A percentile compares a stretch with the other conserved stretches of the same genome.
phyloP scores from a whole-genome alignment of 116 monocot species.

The Posidonia oceanica region DNA sequence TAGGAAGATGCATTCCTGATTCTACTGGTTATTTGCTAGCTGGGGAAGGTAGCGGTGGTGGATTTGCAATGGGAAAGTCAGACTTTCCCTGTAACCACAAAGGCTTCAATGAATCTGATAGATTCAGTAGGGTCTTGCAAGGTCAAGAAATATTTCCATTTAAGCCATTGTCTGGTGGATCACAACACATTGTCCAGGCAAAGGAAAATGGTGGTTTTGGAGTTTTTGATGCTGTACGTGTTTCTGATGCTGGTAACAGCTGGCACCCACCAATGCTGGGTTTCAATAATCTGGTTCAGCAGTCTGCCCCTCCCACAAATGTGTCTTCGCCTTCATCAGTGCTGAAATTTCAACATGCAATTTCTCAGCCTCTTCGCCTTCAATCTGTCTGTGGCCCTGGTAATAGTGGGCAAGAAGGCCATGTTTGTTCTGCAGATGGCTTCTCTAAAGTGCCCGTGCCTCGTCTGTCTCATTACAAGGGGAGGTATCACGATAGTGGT shows the following conservation, averaged over 20 bases:
- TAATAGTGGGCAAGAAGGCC: slow-evolving; percentile 4
- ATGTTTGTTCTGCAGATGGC: background rate
- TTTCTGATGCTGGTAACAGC: slow-evolving; percentile 7
- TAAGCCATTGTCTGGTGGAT: slow-evolving; percentile 16
- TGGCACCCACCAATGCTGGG: slow-evolving; percentile 16
- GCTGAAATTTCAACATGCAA: slow-evolving; percentile 46
- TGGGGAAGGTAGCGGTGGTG: slow-evolving; percentile 7
- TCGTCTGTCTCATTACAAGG: background rate
- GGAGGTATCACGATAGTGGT: background rate
- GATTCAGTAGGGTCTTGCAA: slow-evolving; percentile 99
- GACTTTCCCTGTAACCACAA: slow-evolving; percentile 19
- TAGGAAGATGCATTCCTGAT: slow-evolving; percentile 23
- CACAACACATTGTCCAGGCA: slow-evolving; percentile 1
- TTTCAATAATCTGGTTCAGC: background rate
- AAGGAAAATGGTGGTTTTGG: slow-evolving; percentile 18
- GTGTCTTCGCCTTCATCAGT: slow-evolving; percentile 64
- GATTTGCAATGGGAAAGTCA: slow-evolving; percentile 20
- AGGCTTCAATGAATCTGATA: slow-evolving; percentile 67
- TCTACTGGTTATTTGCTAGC: slow-evolving; percentile 17
- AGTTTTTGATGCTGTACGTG: slow-evolving; percentile 2
- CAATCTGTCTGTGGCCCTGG: slow-evolving; percentile 5
- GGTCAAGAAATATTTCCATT: slow-evolving; percentile 88
- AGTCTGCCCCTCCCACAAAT: slow-evolving; percentile 17
- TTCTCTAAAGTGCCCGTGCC: background rate
- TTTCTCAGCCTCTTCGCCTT: slow-evolving; percentile 13